Conservation (phyloP, 2,329 filamentous ascomycete species). For the Aspergillus niger region DNA sequence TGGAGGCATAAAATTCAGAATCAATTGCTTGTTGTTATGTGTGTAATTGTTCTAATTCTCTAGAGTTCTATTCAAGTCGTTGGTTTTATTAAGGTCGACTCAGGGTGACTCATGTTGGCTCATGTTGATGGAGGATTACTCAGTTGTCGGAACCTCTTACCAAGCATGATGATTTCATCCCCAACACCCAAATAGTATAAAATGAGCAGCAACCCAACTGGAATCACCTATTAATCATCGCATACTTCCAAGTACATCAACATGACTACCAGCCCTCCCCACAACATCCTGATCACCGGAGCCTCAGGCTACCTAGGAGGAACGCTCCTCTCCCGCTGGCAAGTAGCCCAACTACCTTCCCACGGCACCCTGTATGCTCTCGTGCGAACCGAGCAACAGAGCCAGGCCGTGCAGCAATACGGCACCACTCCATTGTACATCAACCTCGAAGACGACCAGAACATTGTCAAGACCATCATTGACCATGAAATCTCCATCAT, state of each 20-base stretch:
- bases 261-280: background rate
- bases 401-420: conserved; percentile 47
- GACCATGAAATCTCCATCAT: conserved; percentile 51
- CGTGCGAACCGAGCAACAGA: conserved; percentile 51
- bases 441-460: conserved; percentile 30
- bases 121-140: no score
- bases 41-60: no score
- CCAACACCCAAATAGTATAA: no score
- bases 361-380: conserved; percentile 52
- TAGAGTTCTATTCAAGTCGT: no score
- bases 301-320: conserved; percentile 58
- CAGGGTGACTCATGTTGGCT: no score
- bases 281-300: conserved; percentile 46
- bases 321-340: conserved; percentile 48
- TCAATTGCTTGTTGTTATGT: no score
- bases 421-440: conserved; percentile 44
- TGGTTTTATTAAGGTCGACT: no score
- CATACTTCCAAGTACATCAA: background rate
- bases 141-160: no score
- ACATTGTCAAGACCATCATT: conserved; percentile 42
- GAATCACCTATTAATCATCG: no score
- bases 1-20: no score
- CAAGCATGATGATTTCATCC: no score
- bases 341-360: conserved; percentile 41
- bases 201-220: no score